Base-by-base conservation (phyloP, 2,329 filamentous ascomycete species). In the Aureobasidium lini region DNA sequence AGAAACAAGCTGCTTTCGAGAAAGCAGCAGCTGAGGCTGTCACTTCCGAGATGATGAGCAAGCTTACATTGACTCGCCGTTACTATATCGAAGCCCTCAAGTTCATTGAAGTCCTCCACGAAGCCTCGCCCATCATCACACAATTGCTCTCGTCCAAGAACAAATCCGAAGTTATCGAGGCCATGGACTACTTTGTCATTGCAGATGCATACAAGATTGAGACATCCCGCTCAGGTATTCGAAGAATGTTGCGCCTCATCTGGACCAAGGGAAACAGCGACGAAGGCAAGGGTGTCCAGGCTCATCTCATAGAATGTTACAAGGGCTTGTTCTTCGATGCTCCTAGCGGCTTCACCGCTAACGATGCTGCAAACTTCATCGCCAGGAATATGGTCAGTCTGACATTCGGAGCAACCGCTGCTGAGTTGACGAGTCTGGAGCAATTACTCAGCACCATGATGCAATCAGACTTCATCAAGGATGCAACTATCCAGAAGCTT, bases 181-280 rank as follows among this genome's bases (percentile, higher is more conserved):
- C 95, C 15, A 99, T 99, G 85, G 94, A 99, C 71, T 99, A 95
- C 75, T 95, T 99, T 66, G 91, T 95, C 66, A 85, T 96, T 46
- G 88, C 94, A 46, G 92, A 99, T 71, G 93, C 92, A 6, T 97
- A 97, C 80, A 94, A 95, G 72, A 87, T 99, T 61, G 89, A 96
- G 72, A 90, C 94, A 65, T 91, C 95, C 69, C 92, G 95, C 72
- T 77, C 87, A 40, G 94, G 95, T 60, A 97, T 99, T 68, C 84
- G 93, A 61, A 87, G 91, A 60, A 99, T 99, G 94, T 81, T 99
- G 63, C 87, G 93, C 57, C 80, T 99, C 18, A 99, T 99, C 72
- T 99, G 94, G 94, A 99, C 94, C 64, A 99, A 99, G 76, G 93
- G 94, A 66, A 99, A 97, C 75, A 97, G 91, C 67, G 94, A 99